These are phyloP conservation scores for Phytophthora hibernalis DNA, from an alignment of 352 stramenopile species.

Conservation along the genomic window DNA sequence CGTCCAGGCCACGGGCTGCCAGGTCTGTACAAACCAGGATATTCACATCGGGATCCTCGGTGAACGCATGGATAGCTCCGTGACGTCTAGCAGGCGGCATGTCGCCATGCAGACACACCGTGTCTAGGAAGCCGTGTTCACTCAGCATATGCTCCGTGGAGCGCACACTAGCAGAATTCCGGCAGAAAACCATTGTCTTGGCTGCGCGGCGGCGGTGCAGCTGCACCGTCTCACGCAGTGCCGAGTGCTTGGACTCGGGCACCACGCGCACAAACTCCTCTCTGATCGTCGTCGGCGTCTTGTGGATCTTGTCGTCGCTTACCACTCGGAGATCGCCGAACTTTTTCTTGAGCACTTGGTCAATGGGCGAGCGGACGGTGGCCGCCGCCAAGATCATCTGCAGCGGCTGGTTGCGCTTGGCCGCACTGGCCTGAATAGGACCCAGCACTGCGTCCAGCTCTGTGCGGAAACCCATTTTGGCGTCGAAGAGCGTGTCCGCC, in stretches of 20 bases:
- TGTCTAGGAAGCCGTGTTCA: slow-evolving; percentile 67
- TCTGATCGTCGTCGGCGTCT: slow-evolving; percentile 61
- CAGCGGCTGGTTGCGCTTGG: slow-evolving; percentile 59
- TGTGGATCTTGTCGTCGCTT: slow-evolving; percentile 73
- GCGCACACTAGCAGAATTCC: slow-evolving; percentile 72
- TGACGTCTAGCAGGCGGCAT: slow-evolving; percentile 69
- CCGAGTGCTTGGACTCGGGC: slow-evolving; percentile 73
- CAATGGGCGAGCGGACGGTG: slow-evolving; percentile 71
- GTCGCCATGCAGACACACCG: slow-evolving; percentile 78
- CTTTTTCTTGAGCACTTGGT: slow-evolving; percentile 75
- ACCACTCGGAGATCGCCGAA: slow-evolving; percentile 71
- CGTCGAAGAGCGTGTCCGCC: slow-evolving; percentile 82
- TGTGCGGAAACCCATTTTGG: slow-evolving; percentile 83
- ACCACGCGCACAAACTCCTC: slow-evolving; percentile 76
- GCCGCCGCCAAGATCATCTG: slow-evolving; percentile 80
- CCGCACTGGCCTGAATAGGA: slow-evolving; percentile 68
- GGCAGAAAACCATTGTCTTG: slow-evolving; percentile 84
- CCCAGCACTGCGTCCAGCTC: slow-evolving; percentile 77
- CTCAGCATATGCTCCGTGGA: slow-evolving; percentile 87
- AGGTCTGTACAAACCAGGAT: slow-evolving; percentile 95
- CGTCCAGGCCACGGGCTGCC: slow-evolving; percentile 92
- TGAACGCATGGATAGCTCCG: slow-evolving; percentile 66
- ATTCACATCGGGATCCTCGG: slow-evolving; percentile 42
- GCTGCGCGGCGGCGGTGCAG: slow-evolving; percentile 44
- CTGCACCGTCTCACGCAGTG: slow-evolving; percentile 63